Evolutionary conservation across 208 protist genomes (phyloP).

Genomic region (Crithidia brevicula): DNA sequence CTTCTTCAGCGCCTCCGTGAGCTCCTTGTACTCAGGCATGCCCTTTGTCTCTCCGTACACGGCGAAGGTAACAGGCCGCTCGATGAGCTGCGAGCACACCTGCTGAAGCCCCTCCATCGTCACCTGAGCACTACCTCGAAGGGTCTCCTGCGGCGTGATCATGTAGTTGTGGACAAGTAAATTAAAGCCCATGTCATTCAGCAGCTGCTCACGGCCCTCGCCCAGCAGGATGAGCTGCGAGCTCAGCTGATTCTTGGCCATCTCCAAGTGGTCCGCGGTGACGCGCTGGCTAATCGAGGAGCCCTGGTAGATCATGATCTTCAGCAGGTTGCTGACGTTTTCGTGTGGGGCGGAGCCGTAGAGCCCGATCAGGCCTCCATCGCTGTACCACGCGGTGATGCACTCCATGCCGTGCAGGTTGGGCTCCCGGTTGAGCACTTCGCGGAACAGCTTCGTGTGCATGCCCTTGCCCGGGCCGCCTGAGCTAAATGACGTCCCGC

Average conservation of each 20-base stretch:
- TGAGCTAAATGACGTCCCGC: slow-evolving; percentile 90
- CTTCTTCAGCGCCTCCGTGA: slow-evolving; percentile 59
- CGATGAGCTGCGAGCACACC: slow-evolving; percentile 69
- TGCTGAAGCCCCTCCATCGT: slow-evolving; percentile 71
- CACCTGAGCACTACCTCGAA: slow-evolving; percentile 61
- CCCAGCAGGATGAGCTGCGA: slow-evolving; percentile 87
- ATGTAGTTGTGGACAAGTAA: slow-evolving; percentile 83
- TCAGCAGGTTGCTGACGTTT: slow-evolving; percentile 60
- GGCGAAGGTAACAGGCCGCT: slow-evolving; percentile 69
- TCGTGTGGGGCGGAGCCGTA: slow-evolving; percentile 90
- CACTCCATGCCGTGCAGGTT: slow-evolving; percentile 86
- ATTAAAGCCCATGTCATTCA: slow-evolving; percentile 92
- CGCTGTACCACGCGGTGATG: slow-evolving; percentile 93
- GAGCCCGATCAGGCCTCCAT: slow-evolving; percentile 86
- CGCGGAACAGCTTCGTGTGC: slow-evolving; percentile 92
- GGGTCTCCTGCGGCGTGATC: slow-evolving; percentile 79
- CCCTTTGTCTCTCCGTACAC: slow-evolving; percentile 76
- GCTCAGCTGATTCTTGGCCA: slow-evolving; percentile 90
- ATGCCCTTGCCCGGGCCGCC: slow-evolving; percentile 94
- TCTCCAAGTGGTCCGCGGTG: slow-evolving; percentile 73
- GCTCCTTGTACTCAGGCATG: slow-evolving; percentile 62
- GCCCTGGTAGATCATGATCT: slow-evolving; percentile 80
- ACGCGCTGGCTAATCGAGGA: slow-evolving; percentile 82
- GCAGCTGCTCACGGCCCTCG: slow-evolving; percentile 79
- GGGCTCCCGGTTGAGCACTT: slow-evolving; percentile 81